phyloP scores from a whole-genome alignment of 768 basidiomycete species.

The Lentinula aciculospora region DNA sequence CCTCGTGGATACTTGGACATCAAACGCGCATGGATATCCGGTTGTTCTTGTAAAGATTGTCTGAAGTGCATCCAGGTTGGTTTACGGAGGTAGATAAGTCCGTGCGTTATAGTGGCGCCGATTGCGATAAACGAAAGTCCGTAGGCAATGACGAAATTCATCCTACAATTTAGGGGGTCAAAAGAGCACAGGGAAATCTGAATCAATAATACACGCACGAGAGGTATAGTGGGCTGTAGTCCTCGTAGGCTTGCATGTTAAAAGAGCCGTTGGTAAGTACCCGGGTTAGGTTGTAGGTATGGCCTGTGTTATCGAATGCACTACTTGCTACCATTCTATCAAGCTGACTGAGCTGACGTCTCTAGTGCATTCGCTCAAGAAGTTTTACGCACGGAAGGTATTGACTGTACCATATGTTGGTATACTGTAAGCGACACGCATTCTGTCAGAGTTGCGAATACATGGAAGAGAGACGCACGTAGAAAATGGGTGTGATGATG shows the following conservation, averaged over 20 bases:
- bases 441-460: background rate
- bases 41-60: constrained; percentile 45
- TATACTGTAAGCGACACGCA: constrained; percentile 27
- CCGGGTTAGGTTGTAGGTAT: constrained; percentile 33
- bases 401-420: constrained; percentile 53
- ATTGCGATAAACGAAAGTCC: constrained; percentile 34
- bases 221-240: constrained; percentile 6
- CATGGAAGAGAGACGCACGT: constrained; percentile 23
- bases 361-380: constrained; percentile 12
- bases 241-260: constrained; percentile 26
- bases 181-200: too few species aligned
- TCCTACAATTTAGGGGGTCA: background rate
- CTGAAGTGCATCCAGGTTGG: constrained; percentile 49
- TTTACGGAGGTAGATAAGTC: constrained; percentile 50
- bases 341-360: constrained; percentile 13
- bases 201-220: background rate
- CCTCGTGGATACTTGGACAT: constrained; percentile 52
- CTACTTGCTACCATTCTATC: constrained; percentile 37
- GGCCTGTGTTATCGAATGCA: constrained; percentile 61
- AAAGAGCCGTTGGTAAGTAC: constrained; percentile 35
- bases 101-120: constrained; percentile 29
- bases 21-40: constrained; percentile 56
- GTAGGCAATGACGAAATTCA: constrained; percentile 5
- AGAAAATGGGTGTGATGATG: constrained; percentile 47
- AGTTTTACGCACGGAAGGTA: constrained; percentile 45